phyloP scores from a whole-genome alignment of 2,329 filamentous ascomycete species.

The Purpureocillium takamizusanense region DNA sequence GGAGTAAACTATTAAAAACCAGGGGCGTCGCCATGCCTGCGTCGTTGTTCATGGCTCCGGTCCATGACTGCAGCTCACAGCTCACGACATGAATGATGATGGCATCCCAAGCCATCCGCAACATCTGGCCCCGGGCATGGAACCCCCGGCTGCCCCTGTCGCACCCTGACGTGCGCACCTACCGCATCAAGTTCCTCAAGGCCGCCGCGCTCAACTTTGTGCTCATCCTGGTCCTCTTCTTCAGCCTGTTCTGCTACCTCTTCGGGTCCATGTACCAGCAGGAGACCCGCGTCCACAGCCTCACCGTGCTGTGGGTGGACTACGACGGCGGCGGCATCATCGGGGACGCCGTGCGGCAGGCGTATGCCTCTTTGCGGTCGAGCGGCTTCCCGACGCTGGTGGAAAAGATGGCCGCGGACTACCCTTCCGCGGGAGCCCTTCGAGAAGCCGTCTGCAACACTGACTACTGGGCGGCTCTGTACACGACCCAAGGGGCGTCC shows the following conservation, averaged over 20 bases:
- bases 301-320: conserved; percentile 13
- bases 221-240: conserved; percentile 30
- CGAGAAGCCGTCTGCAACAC: conserved; percentile 7
- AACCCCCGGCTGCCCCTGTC: conserved; percentile 3
- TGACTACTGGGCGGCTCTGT: conserved; percentile 12
- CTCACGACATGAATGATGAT: too few relatives aligned
- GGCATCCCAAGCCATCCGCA: neutral
- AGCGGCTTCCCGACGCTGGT: conserved; percentile 9
- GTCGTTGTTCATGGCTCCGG: too few relatives aligned
- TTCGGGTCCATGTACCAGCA: conserved; percentile 13
- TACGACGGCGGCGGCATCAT: conserved; percentile 13
- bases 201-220: conserved; percentile 9
- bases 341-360: conserved; percentile 10
- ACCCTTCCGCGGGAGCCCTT: conserved; percentile 4
- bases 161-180: conserved; percentile 5
- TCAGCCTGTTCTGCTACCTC: conserved; percentile 13
- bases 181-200: conserved; percentile 9
- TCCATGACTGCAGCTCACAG: too few relatives aligned
- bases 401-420: conserved; percentile 7
- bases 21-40: too few relatives aligned
- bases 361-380: conserved; percentile 9
- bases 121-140: conserved; percentile 9
- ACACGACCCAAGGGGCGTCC: conserved; percentile 7
- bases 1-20: too few relatives aligned
- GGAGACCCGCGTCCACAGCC: conserved; percentile 7